phyloP scores from a whole-genome alignment of 345 rosid genomes.

The Acer campestre region DNA sequence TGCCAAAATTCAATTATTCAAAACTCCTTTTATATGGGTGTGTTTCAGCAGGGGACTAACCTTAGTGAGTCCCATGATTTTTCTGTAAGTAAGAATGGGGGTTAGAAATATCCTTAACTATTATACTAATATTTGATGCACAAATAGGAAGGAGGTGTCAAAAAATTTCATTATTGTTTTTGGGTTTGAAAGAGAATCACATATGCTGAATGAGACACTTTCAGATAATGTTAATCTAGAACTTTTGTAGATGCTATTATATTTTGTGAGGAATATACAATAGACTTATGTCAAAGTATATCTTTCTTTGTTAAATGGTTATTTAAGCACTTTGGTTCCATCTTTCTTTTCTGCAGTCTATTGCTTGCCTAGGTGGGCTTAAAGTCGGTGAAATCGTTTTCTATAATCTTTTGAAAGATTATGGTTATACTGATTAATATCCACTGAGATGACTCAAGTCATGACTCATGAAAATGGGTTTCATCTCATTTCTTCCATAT shows the following conservation, averaged over 20 bases:
- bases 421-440: not conserved
- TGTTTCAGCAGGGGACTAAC: not conserved
- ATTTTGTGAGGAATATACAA: not conserved
- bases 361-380: not conserved
- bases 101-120: not conserved
- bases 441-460: not conserved
- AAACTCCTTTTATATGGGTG: not conserved
- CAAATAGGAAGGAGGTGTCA: not conserved
- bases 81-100: not conserved
- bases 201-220: not conserved
- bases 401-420: not conserved
- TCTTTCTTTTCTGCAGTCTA: not conserved
- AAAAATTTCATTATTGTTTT: not conserved
- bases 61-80: not conserved
- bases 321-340: not conserved
- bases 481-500: constrained; percentile 5
- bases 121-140: not conserved
- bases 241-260: not conserved
- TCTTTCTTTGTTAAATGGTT: not conserved
- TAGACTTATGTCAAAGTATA: not conserved
- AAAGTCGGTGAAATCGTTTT: not conserved
- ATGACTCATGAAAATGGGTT: not conserved
- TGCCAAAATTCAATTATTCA: not conserved
- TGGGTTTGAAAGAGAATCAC: not conserved
- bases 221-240: not conserved